Base-by-base conservation (phyloP, 805 yeast genomes). In the Kurtzmaniella fragi region DNA sequence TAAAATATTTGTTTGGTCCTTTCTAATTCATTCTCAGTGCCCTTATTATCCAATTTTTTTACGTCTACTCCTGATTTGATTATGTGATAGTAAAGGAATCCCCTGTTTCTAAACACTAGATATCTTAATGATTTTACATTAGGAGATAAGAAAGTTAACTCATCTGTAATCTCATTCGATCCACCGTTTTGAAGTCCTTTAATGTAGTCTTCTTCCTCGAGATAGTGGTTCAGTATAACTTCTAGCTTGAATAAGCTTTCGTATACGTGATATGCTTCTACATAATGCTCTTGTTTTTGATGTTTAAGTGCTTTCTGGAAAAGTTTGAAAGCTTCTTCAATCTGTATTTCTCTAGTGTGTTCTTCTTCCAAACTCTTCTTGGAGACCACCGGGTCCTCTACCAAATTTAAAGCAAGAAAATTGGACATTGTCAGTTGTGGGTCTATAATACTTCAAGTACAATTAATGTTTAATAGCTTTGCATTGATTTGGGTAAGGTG, bases 261-360 rank as follows among this genome's bases (percentile, higher is more conserved):
- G 56, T 88, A 93, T 13, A 67, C 59, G 0, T 49, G 48, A 31
- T 71, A 70, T 0, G 97, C 82, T 3, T 62, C 68, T 0, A 58
- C 59, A 43, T 69, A 73, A 2, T 75, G 53, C 2, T 63, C 60
- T 1, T 63, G 57, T 45, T 80, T 78, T 47, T 93, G 91, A 8
- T 63, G 62, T 8, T 61, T 57, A 32, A 93, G 64, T 0, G 96
- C 96, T 15, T 62, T 60, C 49, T 87, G 87, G 54, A 84, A 88
- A 10, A 80, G 61, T 47, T 77, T 78, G 56, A 84, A 82, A 3
- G 95, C 93, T 53, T 84, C 85, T 57, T 93, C 98, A 15, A 81
- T 73, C 62, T 91, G 97, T 17, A 91, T 67, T 56, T 93, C 99
- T 35, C 96, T 69, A 1, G 97, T 84, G 52, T 89, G 95, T 46